Conservation (phyloP, 495 filamentous ascomycete species). For the Halenospora varia region DNA sequence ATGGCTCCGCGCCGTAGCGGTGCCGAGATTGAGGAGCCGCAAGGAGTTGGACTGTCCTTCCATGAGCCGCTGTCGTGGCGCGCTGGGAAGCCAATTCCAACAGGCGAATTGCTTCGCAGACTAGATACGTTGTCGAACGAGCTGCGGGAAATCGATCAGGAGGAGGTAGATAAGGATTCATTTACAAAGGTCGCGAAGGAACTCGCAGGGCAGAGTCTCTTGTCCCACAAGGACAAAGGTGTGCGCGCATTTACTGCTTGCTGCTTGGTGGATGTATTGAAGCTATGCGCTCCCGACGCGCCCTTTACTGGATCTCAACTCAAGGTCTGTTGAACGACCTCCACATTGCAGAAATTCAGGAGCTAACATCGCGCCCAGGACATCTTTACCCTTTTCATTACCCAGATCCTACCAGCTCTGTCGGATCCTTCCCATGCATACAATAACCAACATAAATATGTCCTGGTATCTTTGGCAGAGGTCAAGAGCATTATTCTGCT, state of each 20-base stretch:
- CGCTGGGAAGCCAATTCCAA: slow-evolving; percentile 82
- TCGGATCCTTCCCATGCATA: slow-evolving; percentile 86
- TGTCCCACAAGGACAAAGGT: slow-evolving; percentile 88
- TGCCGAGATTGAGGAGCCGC: slow-evolving; percentile 19
- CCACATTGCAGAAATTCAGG: not conserved
- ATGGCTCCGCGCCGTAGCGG: slow-evolving; percentile 26
- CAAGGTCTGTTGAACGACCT: slow-evolving; percentile 56
- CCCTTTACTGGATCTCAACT: slow-evolving; percentile 87
- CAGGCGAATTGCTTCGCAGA: slow-evolving; percentile 75
- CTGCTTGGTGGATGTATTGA: slow-evolving; percentile 90
- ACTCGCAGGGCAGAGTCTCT: slow-evolving; percentile 73
- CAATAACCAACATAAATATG: slow-evolving; percentile 87
- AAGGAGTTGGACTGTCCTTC: slow-evolving; percentile 55
- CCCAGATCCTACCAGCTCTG: slow-evolving; percentile 76
- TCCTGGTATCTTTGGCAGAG: slow-evolving; percentile 81
- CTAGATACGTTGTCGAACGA: slow-evolving; percentile 79
- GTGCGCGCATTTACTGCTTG: slow-evolving; percentile 84
- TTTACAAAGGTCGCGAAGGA: slow-evolving; percentile 84
- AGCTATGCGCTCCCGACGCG: slow-evolving; percentile 91
- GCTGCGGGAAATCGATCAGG: slow-evolving; percentile 82
- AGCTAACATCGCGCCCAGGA: slow-evolving; percentile 54
- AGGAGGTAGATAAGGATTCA: slow-evolving; percentile 75
- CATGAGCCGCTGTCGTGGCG: slow-evolving; percentile 88
- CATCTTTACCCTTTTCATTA: slow-evolving; percentile 86
- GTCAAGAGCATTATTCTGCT: slow-evolving; percentile 93